Evolutionary conservation across 2,329 filamentous ascomycete genomes (phyloP).

Genomic region (Sordariomycetes sp.): DNA sequence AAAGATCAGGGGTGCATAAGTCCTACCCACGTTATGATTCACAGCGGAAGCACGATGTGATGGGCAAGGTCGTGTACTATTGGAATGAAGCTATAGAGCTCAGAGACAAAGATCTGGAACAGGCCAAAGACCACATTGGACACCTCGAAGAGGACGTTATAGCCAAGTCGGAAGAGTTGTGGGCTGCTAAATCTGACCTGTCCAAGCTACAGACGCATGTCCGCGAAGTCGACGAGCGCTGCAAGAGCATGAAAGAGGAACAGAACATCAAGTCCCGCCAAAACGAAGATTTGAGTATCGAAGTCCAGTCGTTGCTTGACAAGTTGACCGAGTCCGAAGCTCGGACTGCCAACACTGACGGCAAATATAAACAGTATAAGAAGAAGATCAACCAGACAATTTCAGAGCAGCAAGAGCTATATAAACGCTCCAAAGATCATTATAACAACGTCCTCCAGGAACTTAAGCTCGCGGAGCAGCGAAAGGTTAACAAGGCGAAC

Average conservation of each 20-base stretch:
- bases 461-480: slow-evolving; percentile 20
- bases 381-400: slow-evolving; percentile 34
- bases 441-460: slow-evolving; percentile 23
- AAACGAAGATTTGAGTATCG: slow-evolving; percentile 13
- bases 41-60: slow-evolving; percentile 17
- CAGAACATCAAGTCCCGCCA: slow-evolving; percentile 11
- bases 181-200: slow-evolving; percentile 3
- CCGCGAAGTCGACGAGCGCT: slow-evolving; percentile 11
- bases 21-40: slow-evolving; percentile 7
- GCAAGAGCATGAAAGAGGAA: slow-evolving; percentile 16
- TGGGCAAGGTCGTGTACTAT: slow-evolving; percentile 19
- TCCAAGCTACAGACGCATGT: slow-evolving; percentile 9
- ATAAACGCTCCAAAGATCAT: slow-evolving; percentile 18
- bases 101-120: slow-evolving; percentile 16
- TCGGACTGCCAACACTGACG: slow-evolving; percentile 12
- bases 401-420: slow-evolving; percentile 35
- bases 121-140: slow-evolving; percentile 15
- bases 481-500: slow-evolving; percentile 11
- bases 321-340: slow-evolving; percentile 14
- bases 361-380: slow-evolving; percentile 24
- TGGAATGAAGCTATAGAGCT: slow-evolving; percentile 25
- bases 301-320: slow-evolving; percentile 17
- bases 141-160: slow-evolving; percentile 12
- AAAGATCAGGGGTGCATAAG: slow-evolving; percentile 12
- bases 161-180: slow-evolving; percentile 11